Conservation (phyloP, 2,329 filamentous ascomycete genomes). For the Ascochyta viciae-villosae region DNA sequence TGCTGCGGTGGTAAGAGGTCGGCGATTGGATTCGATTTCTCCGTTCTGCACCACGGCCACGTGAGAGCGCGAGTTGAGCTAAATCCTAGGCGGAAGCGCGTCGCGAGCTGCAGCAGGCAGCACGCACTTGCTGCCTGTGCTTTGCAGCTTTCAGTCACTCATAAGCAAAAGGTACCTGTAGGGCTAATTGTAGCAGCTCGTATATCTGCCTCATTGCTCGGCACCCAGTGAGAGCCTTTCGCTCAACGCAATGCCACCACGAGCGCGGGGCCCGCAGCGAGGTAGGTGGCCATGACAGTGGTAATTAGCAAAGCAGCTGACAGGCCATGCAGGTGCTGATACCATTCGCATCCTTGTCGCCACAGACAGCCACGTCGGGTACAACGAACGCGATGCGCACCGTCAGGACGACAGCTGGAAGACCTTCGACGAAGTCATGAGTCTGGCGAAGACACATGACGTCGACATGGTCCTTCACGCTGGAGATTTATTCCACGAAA, state of each 20-base stretch:
- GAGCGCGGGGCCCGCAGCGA: slow-evolving; percentile 36
- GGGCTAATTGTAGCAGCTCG: background rate
- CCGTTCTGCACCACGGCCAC: slow-evolving; percentile 31
- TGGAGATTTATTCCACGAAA: slow-evolving; percentile 96
- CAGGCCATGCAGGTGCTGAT: slow-evolving; percentile 64
- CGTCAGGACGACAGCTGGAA: slow-evolving; percentile 98
- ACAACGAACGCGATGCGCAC: slow-evolving; percentile 88
- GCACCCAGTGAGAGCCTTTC: background rate
- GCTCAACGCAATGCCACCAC: slow-evolving; percentile 33
- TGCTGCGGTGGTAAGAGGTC: slow-evolving; percentile 37
- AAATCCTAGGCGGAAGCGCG: slow-evolving; percentile 41
- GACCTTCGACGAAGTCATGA: slow-evolving; percentile 95
- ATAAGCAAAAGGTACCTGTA: too few species aligned
- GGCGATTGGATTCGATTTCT: slow-evolving; percentile 28
- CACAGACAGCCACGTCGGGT: slow-evolving; percentile 98
- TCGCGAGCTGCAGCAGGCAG: slow-evolving; percentile 22
- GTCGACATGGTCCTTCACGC: slow-evolving; percentile 98
- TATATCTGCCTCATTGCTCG: background rate
- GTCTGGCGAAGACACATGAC: slow-evolving; percentile 81
- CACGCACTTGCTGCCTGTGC: background rate
- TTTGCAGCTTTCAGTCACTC: background rate
- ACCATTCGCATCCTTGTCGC: slow-evolving; percentile 93
- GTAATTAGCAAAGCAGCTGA: slow-evolving; percentile 15
- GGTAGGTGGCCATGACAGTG: slow-evolving; percentile 27
- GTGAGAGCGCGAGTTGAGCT: slow-evolving; percentile 35